Evolutionary conservation across 83 land plant species (phyloP).

Genomic region (Picea engelmannii): DNA sequence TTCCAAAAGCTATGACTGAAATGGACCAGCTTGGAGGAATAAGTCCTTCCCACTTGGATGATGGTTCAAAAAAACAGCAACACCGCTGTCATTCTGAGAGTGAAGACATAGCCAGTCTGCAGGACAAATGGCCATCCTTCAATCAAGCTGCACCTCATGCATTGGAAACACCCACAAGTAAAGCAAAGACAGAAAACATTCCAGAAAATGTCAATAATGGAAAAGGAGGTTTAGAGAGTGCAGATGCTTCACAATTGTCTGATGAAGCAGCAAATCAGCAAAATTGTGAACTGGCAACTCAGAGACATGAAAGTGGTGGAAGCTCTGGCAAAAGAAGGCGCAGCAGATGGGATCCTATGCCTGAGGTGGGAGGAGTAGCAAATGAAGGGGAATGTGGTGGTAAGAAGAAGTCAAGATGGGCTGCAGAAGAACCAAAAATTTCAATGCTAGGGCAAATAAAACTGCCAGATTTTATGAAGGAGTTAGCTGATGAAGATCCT

Average conservation of each 20-base stretch:
- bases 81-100: background rate
- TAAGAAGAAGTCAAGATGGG: slow-evolving; percentile 58
- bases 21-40: background rate
- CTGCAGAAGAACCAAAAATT: slow-evolving; percentile 48
- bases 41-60: background rate
- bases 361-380: background rate
- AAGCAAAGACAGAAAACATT: background rate
- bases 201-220: background rate
- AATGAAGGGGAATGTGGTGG: slow-evolving; percentile 11
- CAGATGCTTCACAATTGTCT: background rate
- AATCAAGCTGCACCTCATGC: no score
- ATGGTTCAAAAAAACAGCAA: background rate
- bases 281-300: background rate
- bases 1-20: background rate
- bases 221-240: no score
- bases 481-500: no score
- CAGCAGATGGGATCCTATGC: slow-evolving; percentile 2
- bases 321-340: slow-evolving; percentile 33
- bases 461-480: slow-evolving; percentile 30
- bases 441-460: slow-evolving; percentile 25
- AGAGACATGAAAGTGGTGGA: slow-evolving; percentile 10
- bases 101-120: no score
- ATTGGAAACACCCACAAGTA: no score
- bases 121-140: no score
- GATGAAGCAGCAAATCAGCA: background rate